Percentiles rank a stretch among this genome's conserved stretches.
These are phyloP conservation scores for Nakaseomyces nivariensis DNA, from an alignment of 1,139 yeast species.

Conservation along the genomic window DNA sequence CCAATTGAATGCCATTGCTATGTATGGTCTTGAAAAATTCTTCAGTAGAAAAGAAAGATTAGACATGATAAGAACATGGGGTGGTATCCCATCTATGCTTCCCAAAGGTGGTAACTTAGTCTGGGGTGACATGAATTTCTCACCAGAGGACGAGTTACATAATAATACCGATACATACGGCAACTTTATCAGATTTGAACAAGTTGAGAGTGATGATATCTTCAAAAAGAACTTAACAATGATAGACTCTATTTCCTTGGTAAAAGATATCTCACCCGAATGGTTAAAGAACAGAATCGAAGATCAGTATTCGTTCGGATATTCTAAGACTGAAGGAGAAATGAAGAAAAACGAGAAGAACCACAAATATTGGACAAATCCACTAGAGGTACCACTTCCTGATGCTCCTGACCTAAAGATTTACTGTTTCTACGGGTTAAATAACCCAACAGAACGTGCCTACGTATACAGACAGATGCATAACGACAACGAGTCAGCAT, in stretches of 20 bases:
- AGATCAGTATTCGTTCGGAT: conserved; percentile 71
- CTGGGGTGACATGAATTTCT: conserved; percentile 60
- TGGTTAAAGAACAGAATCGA: conserved; percentile 62
- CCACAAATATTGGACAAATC: conserved; percentile 82
- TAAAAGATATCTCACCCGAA: conserved; percentile 55
- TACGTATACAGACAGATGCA: conserved; percentile 69
- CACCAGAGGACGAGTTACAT: conserved; percentile 44
- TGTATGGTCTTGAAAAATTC: conserved; percentile 88
- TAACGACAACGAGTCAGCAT: conserved; percentile 33
- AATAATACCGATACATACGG: conserved; percentile 45
- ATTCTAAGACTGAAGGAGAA: conserved; percentile 52
- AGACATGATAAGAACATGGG: conserved; percentile 76
- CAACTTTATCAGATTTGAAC: conserved; percentile 58
- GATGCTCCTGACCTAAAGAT: conserved; percentile 87
- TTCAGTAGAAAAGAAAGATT: conserved; percentile 83
- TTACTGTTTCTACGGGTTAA: conserved; percentile 88
- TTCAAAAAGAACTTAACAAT: conserved; percentile 54
- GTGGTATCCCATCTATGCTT: conserved; percentile 89
- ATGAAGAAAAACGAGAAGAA: conserved; percentile 52
- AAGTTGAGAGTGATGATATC: conserved; percentile 30
- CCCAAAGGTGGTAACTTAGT: conserved; percentile 89
- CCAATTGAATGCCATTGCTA: conserved; percentile 84
- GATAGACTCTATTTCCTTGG: conserved; percentile 52
- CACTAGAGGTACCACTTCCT: conserved; percentile 84
- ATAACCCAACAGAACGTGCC: conserved; percentile 90